Evolutionary conservation across 139 green algal species (phyloP).

Genomic region (Nannochloris sp.): DNA sequence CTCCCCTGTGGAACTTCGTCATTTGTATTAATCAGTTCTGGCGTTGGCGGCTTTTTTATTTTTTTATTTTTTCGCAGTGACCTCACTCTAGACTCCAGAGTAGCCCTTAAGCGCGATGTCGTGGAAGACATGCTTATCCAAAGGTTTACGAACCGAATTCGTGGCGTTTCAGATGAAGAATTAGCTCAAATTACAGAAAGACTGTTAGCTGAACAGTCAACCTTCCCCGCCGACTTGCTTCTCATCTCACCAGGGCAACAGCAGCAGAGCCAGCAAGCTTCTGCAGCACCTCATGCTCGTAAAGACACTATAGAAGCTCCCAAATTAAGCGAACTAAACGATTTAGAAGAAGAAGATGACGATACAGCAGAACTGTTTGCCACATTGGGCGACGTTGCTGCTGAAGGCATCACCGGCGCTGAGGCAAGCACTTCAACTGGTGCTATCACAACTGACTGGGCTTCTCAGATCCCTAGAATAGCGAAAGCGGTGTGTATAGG

Average conservation of each 20-base stretch:
- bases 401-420: neutral
- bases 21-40: too few relatives aligned
- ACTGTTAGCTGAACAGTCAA: neutral
- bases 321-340: neutral
- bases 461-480: neutral
- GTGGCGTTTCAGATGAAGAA: neutral
- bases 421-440: neutral
- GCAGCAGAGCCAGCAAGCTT: neutral
- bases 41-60: too few relatives aligned
- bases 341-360: neutral
- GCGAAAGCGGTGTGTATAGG: neutral
- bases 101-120: neutral
- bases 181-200: neutral
- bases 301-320: too few relatives aligned
- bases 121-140: slow-evolving; percentile 8
- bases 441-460: neutral
- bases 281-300: too few relatives aligned
- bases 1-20: too few relatives aligned
- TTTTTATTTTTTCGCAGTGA: too few relatives aligned
- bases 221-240: neutral
- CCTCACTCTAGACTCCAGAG: neutral
- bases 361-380: neutral
- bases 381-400: neutral
- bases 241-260: neutral
- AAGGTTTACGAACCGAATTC: neutral